phyloP scores from a whole-genome alignment of 495 filamentous ascomycete genomes.

The Cercophora scortea region DNA sequence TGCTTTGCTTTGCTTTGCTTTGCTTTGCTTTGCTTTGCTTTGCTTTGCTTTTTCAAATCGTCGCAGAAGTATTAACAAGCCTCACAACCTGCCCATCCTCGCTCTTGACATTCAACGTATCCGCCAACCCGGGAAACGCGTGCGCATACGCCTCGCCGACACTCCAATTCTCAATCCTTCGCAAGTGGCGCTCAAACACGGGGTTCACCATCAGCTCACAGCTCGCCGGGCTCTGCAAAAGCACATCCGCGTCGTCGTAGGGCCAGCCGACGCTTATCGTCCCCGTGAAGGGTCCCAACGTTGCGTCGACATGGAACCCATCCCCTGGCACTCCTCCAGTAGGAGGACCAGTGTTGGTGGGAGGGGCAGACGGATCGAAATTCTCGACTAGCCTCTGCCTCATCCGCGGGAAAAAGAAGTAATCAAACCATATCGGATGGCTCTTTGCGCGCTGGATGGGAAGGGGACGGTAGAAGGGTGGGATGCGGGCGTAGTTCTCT shows the following conservation, averaged over 20 bases:
- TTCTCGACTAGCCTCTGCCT: conserved; percentile 50
- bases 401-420: conserved; percentile 68
- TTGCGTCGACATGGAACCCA: conserved; percentile 57
- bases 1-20: no score
- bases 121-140: conserved; percentile 53
- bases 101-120: conserved; percentile 36
- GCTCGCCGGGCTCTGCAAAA: conserved; percentile 42
- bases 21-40: no score
- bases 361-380: conserved; percentile 24
- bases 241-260: conserved; percentile 56
- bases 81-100: background rate
- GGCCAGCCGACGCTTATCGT: conserved; percentile 71
- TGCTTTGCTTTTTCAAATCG: no score
- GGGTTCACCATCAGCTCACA: conserved; percentile 67
- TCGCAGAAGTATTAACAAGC: no score
- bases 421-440: conserved; percentile 73
- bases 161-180: conserved; percentile 64
- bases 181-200: conserved; percentile 67
- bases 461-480: conserved; percentile 56
- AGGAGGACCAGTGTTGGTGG: background rate
- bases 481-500: conserved; percentile 66
- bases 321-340: no score
- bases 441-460: conserved; percentile 50
- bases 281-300: conserved; percentile 70
- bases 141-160: conserved; percentile 61